Base-by-base conservation (phyloP, 2,329 filamentous ascomycete species). In the Sarocladiaceae sp. region DNA sequence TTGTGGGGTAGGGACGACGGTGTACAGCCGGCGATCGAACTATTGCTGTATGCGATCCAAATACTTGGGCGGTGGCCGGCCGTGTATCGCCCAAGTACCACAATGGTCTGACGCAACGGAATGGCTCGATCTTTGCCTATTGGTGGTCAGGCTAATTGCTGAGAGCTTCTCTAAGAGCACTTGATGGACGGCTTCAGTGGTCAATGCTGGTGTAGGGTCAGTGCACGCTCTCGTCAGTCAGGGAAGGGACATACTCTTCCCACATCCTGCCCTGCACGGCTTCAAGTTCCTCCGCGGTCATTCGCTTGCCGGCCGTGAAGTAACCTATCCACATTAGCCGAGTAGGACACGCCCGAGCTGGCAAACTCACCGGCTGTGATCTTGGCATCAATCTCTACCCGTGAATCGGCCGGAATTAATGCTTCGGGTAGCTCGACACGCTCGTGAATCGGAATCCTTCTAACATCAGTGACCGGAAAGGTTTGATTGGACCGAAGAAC, bases 351-450 rank as follows among this genome's bases (percentile, higher is more conserved):
- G 3, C 16, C 3, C 6, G 18, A 13, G 11, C 27, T 7, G 6
- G 46, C 44, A 24, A 42, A 68, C 80, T 66, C 68, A 88, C 85
- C 93, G 48, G 91, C 89, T 55, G 91, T 93, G 60, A 97, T 96
- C 72, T 97, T 97, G 47, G 93, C 93, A 65, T 97, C 93, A 58
- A 97, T 98, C 65, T 98, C 93, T n/a, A 97, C 93, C 53, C 91
- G 76, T 44, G 89, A 95, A 66, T 97, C 93, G 50, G 83, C 87
- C 11, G 93, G 93, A 55, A 97, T 96, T 78, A 93, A 82, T 24
- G 93, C 85, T 52, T 95, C 88, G 3, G 91, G 93, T 51, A 97
- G 88, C 48, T 94, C 89, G 39, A 97, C 82, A 48, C 90, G 79
- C 68, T 96, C 89, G 56, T 85, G 76, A 55, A 96, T 96, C 23